These are phyloP conservation scores for Candida albicans DNA, from an alignment of 1,139 yeast species.

Conservation along the genomic window DNA sequence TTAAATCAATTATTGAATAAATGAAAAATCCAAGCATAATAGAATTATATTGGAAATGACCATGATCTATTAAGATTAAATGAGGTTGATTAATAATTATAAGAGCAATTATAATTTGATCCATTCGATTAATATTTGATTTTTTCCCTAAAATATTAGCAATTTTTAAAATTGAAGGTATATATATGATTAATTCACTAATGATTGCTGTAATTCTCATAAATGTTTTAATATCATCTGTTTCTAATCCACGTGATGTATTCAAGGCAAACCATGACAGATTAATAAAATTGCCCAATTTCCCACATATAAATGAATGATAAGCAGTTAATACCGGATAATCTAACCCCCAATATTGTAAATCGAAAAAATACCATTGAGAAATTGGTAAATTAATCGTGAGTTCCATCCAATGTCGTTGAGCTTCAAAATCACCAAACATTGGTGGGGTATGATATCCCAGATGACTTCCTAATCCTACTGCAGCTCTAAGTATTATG, in stretches of 20 bases:
- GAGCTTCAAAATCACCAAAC: constrained; percentile 97
- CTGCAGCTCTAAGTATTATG: constrained; percentile 74
- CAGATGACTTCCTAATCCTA: constrained; percentile 86
- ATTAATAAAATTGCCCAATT: constrained; percentile 62
- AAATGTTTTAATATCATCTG: constrained; percentile 64
- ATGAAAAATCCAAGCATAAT: constrained; percentile 90
- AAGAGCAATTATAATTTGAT: constrained; percentile 73
- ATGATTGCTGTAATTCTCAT: constrained; percentile 80
- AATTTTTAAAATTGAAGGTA: constrained; percentile 77
- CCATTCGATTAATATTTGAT: constrained; percentile 59
- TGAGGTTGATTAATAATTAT: constrained; percentile 81
- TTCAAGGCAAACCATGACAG: constrained; percentile 75
- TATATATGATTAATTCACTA: constrained; percentile 71
- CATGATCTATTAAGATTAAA: constrained; percentile 85
- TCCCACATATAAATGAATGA: constrained; percentile 82
- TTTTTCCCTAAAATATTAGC: constrained; percentile 66
- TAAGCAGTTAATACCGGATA: constrained; percentile 97
- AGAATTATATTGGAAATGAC: constrained; percentile 93
- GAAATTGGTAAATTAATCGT: constrained; percentile 72
- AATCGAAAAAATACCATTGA: constrained; percentile 87
- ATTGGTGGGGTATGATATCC: constrained; percentile 71
- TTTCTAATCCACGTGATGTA: constrained; percentile 73
- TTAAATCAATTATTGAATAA: constrained; percentile 62
- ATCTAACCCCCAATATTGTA: constrained; percentile 94
- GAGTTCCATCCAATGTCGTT: constrained; percentile 96